phyloP scores from a whole-genome alignment of 352 stramenopile genomes.

The Phytophthora boehmeriae region DNA sequence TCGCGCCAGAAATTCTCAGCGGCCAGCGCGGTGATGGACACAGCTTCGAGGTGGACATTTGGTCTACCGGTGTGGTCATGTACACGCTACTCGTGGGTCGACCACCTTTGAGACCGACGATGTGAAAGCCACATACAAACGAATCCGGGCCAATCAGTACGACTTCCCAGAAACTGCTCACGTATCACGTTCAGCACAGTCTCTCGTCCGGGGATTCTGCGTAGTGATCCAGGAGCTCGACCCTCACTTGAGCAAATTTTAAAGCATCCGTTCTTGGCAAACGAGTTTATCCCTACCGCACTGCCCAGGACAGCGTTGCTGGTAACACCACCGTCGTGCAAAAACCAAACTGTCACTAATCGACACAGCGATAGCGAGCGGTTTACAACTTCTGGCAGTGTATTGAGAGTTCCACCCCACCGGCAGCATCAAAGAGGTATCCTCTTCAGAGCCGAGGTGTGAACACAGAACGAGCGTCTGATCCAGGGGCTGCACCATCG shows the following conservation, averaged over 20 bases:
- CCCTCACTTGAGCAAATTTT: slow-evolving; percentile 82
- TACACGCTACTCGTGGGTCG: slow-evolving; percentile 97
- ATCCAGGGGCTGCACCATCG: slow-evolving; percentile 25
- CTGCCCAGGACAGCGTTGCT: slow-evolving; percentile 70
- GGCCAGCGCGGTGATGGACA: slow-evolving; percentile 91
- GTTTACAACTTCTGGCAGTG: slow-evolving; percentile 30
- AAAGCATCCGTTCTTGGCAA: slow-evolving; percentile 75
- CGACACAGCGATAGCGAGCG: slow-evolving; percentile 31
- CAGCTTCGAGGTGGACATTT: slow-evolving; percentile 99
- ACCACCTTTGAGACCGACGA: slow-evolving; percentile 97
- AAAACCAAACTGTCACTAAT: slow-evolving; percentile 31
- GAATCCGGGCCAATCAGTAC: slow-evolving; percentile 97
- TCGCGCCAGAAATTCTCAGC: slow-evolving; percentile 92
- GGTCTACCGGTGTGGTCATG: slow-evolving; percentile 97
- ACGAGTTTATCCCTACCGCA: slow-evolving; percentile 58
- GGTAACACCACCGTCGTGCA: slow-evolving; percentile 72
- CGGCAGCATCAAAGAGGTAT: slow-evolving; percentile 37
- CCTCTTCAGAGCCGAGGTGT: slow-evolving; percentile 43
- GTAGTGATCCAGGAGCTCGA: slow-evolving; percentile 67
- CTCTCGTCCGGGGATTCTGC: slow-evolving; percentile 79
- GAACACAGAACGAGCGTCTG: slow-evolving; percentile 39
- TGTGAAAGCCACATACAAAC: slow-evolving; percentile 98
- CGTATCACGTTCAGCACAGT: slow-evolving; percentile 84
- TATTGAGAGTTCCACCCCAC: slow-evolving; percentile 27
- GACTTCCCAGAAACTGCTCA: slow-evolving; percentile 91